Evolutionary conservation across 805 yeast genomes (phyloP).

Genomic region (Pichia scutulata): DNA sequence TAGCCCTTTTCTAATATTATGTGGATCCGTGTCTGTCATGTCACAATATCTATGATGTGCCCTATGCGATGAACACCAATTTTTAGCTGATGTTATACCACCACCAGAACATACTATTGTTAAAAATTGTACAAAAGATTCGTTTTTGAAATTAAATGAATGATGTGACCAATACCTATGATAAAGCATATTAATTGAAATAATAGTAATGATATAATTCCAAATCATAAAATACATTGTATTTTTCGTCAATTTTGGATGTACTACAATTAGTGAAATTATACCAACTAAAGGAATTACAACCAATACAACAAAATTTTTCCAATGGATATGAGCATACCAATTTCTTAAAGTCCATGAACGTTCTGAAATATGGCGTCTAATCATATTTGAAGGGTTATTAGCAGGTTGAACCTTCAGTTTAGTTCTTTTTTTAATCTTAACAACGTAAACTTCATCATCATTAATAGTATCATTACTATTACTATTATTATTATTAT

Average conservation of each 20-base stretch:
- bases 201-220: constrained; percentile 52
- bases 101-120: constrained; percentile 62
- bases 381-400: constrained; percentile 11
- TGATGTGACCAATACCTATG: constrained; percentile 72
- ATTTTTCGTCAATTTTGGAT: constrained; percentile 12
- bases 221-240: constrained; percentile 45
- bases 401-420: constrained; percentile 19
- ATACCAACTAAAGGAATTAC: constrained; percentile 41
- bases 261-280: neutral
- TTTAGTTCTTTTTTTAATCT: constrained; percentile 26
- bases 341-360: constrained; percentile 72
- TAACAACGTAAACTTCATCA: constrained; percentile 5
- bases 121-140: constrained; percentile 39
- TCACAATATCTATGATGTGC: constrained; percentile 89
- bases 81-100: constrained; percentile 66
- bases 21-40: constrained; percentile 76
- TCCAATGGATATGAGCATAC: constrained; percentile 70
- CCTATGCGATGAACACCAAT: constrained; percentile 80
- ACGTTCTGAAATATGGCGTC: constrained; percentile 56
- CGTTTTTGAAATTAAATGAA: constrained; percentile 37
- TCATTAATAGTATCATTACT: neutral
- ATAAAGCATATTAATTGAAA: constrained; percentile 78
- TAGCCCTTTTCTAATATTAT: constrained; percentile 73
- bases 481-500: neutral
- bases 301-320: constrained; percentile 49